Base-by-base conservation (phyloP, 352 stramenopile species). In the Phytophthora chlamydospora region DNA sequence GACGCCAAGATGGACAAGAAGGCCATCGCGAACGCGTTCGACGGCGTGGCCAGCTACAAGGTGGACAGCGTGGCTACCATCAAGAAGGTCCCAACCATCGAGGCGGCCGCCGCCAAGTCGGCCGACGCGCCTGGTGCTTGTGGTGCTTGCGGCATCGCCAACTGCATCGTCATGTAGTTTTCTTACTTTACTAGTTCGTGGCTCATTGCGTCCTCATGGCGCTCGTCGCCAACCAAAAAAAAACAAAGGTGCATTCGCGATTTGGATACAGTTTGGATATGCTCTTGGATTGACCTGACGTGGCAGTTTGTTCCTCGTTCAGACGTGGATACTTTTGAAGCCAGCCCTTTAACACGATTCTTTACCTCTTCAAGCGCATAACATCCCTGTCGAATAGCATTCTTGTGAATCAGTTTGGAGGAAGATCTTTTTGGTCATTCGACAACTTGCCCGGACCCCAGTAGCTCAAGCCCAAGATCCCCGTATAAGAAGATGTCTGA, bases 31-130 rank as follows among this genome's bases (percentile, higher is more conserved):
- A 67, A 77, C 42, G 64, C 65, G 4, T 74, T 77, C 31, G 65
- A 77, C 13, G 71, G 71, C 14, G 58, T 78, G 29, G 51, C 59
- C 39, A 73, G 63, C 57, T 77, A 80, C 64, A 68, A 73, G 59
- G 57, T 55, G n/a, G 61, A 73, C 47, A 80, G 71, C 46, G 58
- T 76, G 39, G 36, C 42, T 42, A 66, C 63, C 34, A 13, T 55
- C 53, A 75, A 70, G 45, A 75, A 64, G 47, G 21, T 62, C 11
- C 40, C 60, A 21, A 62, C 24, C 38, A 52, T 65, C 6, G 68
- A 75, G 39, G 60, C 71, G 8, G 45, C 46, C 2, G 40, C 41
- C 16, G 45, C 53, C 31, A 68, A 62, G 35, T 60, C 62, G 12
- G 40, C 63, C 1, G 58, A 67, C 29, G 41, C 63, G 12, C 48